phyloP scores from a whole-genome alignment of 257 asterid genomes.

The Echites panduratus region DNA sequence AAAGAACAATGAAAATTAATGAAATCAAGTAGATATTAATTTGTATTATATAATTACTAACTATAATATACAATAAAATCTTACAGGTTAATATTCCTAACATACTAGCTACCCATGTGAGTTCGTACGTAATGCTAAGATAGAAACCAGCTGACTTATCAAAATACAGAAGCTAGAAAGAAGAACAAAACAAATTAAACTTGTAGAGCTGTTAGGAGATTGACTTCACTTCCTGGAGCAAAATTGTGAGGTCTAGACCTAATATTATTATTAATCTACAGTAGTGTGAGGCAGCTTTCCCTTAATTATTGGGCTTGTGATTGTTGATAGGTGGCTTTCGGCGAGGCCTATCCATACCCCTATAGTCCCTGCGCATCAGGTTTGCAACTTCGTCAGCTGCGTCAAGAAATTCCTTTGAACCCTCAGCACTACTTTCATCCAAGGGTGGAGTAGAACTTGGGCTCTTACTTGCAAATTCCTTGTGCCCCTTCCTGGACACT shows the following conservation, averaged over 20 bases:
- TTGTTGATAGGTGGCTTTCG: slow-evolving; percentile 76
- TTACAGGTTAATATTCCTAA: neutral
- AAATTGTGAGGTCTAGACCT: slow-evolving; percentile 62
- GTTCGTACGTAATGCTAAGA: neutral
- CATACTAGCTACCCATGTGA: neutral
- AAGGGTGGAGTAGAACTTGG: neutral
- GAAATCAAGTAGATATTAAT: neutral
- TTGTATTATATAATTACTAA: neutral
- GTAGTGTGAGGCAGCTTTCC: neutral
- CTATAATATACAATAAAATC: slow-evolving; percentile 10
- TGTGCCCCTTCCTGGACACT: neutral
- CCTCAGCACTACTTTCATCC: neutral
- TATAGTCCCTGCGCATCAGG: slow-evolving; percentile 51
- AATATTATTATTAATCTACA: neutral
- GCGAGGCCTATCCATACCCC: slow-evolving; percentile 20
- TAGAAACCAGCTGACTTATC: neutral
- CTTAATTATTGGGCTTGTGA: slow-evolving; percentile 39
- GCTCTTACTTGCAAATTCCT: neutral
- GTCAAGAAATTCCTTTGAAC: slow-evolving; percentile 27
- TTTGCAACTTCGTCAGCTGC: slow-evolving; percentile 45
- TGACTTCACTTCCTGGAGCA: slow-evolving; percentile 46
- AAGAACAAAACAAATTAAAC: neutral
- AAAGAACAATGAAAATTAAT: no score
- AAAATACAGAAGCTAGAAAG: neutral
- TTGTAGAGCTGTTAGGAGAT: neutral